Conservation (phyloP, 1,284 basidiomycete species). For the Taiwanofungus camphoratus region DNA sequence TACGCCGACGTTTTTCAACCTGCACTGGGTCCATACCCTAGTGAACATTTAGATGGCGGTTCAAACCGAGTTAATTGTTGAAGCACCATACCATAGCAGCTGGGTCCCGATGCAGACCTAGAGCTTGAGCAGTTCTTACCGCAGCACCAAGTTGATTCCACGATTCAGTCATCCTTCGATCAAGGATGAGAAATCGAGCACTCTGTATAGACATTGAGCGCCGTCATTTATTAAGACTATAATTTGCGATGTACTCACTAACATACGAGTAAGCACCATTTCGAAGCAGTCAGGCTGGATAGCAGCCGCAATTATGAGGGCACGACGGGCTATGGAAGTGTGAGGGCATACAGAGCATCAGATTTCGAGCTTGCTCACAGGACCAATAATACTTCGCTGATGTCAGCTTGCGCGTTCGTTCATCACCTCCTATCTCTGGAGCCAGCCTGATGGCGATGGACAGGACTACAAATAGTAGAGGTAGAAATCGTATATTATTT, state of each 20-base stretch:
- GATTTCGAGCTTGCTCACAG: constrained; percentile 48
- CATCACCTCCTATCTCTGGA: constrained; percentile 82
- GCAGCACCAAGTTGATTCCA: constrained; percentile 95
- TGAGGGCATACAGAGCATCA: constrained; percentile 11
- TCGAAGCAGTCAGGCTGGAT: constrained; percentile 88
- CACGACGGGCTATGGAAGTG: constrained; percentile 63
- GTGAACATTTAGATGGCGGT: constrained; percentile 3
- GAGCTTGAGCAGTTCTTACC: constrained; percentile 88
- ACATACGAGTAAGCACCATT: constrained; percentile 80
- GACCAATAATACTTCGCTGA: constrained; percentile 92
- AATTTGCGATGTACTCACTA: constrained; percentile 46
- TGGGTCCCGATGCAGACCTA: constrained; percentile 90
- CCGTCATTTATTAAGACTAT: too few species aligned
- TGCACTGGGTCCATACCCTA: constrained; percentile 73
- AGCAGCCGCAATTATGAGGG: constrained; percentile 82
- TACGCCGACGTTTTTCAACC: constrained; percentile 84
- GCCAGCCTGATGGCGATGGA: constrained; percentile 84
- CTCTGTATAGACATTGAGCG: constrained; percentile 44
- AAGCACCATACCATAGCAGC: constrained; percentile 63
- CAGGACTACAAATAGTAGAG: constrained; percentile 89
- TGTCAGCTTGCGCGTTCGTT: constrained; percentile 66
- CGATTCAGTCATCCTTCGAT: constrained; percentile 86
- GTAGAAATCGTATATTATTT: constrained; percentile 82
- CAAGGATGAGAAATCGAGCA: constrained; percentile 86
- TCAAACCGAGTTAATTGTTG: not conserved